phyloP scores from a whole-genome alignment of 2,329 filamentous ascomycete species.

The Biscogniauxia marginata region DNA sequence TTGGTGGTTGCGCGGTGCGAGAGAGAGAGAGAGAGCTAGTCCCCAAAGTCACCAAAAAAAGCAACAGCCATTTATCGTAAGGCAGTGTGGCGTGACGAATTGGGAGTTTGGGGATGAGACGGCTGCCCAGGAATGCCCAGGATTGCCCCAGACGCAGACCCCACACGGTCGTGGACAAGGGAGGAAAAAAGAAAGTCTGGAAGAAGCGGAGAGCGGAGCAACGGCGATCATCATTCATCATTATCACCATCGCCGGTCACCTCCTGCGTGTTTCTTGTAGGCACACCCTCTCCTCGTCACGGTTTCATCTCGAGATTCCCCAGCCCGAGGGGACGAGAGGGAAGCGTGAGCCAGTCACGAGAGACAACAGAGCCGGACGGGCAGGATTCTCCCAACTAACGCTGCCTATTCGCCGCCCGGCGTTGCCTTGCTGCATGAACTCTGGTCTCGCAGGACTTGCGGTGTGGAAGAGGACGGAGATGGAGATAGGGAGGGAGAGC shows the following conservation, averaged over 20 bases:
- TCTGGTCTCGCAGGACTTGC: constrained; percentile 2
- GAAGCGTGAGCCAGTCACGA: neutral
- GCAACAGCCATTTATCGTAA: neutral
- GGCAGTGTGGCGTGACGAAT: neutral
- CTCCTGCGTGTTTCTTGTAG: neutral
- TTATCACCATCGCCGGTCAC: neutral
- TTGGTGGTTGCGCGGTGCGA: neutral
- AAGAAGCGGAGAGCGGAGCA: constrained; percentile 1
- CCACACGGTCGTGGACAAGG: neutral
- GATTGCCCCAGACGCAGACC: neutral
- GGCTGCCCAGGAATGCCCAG: neutral
- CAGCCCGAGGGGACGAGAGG: neutral
- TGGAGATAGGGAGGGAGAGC: neutral
- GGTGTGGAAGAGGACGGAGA: neutral
- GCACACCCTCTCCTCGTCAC: neutral
- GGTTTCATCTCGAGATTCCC: neutral
- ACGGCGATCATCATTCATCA: neutral
- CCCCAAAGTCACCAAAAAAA: neutral
- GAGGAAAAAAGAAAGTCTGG: constrained; percentile 1
- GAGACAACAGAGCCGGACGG: neutral
- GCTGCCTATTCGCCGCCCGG: constrained; percentile 2
- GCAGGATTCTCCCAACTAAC: neutral
- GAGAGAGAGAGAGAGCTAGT: neutral
- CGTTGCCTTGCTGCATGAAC: neutral
- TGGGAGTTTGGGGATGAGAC: neutral